These are phyloP conservation scores for Phytophthora tubulina DNA, from an alignment of 352 stramenopile genomes.

Conservation along the genomic window DNA sequence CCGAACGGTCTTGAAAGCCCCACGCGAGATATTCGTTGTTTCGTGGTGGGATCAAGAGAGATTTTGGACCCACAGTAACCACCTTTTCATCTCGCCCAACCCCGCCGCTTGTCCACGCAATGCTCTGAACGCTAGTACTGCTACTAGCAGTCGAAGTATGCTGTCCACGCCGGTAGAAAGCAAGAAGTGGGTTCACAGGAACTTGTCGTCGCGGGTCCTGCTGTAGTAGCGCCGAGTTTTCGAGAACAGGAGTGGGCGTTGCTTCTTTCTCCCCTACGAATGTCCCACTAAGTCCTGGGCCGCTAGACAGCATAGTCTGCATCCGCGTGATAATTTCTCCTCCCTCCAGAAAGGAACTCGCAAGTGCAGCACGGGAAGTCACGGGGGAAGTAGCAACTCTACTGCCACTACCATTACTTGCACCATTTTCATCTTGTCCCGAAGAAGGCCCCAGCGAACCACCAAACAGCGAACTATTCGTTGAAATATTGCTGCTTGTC, in stretches of 20 bases:
- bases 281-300: conserved; percentile 29
- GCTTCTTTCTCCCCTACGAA: conserved; percentile 38
- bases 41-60: conserved; percentile 67
- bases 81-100: conserved; percentile 64
- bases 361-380: conserved; percentile 44
- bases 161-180: conserved; percentile 47
- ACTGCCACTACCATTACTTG: conserved; percentile 6
- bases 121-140: conserved; percentile 49
- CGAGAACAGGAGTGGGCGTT: conserved; percentile 44
- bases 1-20: conserved; percentile 71
- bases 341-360: conserved; percentile 74
- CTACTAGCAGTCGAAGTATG: conserved; percentile 8
- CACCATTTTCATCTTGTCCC: neutral
- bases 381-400: conserved; percentile 35
- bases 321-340: conserved; percentile 74
- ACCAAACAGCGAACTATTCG: conserved; percentile 31
- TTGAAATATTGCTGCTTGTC: neutral
- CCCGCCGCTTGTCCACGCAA: conserved; percentile 54
- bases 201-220: conserved; percentile 63
- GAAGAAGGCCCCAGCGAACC: conserved; percentile 23
- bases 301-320: conserved; percentile 71
- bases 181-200: conserved; percentile 54
- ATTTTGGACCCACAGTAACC: conserved; percentile 53
- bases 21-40: conserved; percentile 78
- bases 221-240: conserved; percentile 60